phyloP scores from a whole-genome alignment of 805 yeast genomes.

The Kurtzmaniella cleridarum region DNA sequence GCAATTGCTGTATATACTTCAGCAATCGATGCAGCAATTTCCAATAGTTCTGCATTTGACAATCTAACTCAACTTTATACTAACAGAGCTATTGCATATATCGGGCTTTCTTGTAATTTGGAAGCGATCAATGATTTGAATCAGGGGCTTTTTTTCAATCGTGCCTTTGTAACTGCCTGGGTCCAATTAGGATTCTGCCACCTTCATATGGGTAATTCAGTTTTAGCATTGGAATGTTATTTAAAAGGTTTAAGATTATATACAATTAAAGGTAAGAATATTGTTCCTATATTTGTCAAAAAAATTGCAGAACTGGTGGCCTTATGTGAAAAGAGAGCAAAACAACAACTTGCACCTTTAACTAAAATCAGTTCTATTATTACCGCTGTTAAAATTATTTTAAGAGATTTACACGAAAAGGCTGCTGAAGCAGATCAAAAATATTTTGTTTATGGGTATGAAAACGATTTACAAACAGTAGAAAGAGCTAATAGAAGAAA shows the following conservation, averaged over 20 bases:
- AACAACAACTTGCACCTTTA: constrained; percentile 28
- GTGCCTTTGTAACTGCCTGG: constrained; percentile 38
- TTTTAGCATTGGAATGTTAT: constrained; percentile 29
- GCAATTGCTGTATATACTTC: constrained; percentile 35
- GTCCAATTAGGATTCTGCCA: constrained; percentile 40
- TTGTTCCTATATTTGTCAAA: constrained; percentile 36
- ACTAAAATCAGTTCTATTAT: constrained; percentile 18
- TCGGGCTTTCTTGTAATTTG: constrained; percentile 34
- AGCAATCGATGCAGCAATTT: constrained; percentile 20
- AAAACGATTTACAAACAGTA: constrained; percentile 12
- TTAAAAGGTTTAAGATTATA: constrained; percentile 22
- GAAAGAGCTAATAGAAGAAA: constrained; percentile 25
- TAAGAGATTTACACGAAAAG: constrained; percentile 19
- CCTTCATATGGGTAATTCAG: constrained; percentile 32
- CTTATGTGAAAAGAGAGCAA: constrained; percentile 32
- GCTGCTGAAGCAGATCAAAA: constrained; percentile 20
- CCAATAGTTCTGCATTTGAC: background rate
- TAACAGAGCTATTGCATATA: constrained; percentile 37
- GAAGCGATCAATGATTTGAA: constrained; percentile 36
- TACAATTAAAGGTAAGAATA: constrained; percentile 12
- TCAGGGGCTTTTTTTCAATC: constrained; percentile 24
- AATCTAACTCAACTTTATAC: constrained; percentile 26
- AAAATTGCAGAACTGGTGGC: constrained; percentile 27
- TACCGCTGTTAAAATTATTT: constrained; percentile 20
- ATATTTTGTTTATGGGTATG: constrained; percentile 17